phyloP scores from a whole-genome alignment of 2,329 filamentous ascomycete species.

The Apiospora aurea region DNA sequence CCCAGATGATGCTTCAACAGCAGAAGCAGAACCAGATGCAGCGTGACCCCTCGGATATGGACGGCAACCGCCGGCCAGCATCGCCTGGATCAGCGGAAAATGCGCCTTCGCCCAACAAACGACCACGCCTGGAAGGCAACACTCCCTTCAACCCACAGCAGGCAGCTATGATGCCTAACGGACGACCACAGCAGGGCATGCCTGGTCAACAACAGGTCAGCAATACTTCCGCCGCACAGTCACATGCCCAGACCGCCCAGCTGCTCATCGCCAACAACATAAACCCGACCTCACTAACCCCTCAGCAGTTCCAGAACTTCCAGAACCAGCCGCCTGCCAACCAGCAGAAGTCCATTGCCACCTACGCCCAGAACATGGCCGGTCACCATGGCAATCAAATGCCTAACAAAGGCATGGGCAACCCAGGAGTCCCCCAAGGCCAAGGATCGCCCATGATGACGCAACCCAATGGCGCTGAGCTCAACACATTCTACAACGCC shows the following conservation, averaged over 20 bases:
- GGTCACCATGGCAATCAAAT: conserved; percentile 84
- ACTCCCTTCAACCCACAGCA: conserved; percentile 76
- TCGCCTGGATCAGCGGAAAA: conserved; percentile 87
- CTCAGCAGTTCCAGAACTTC: conserved; percentile 76
- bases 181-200: conserved; percentile 73
- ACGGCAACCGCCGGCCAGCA: conserved; percentile 80
- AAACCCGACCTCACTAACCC: conserved; percentile 75
- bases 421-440: conserved; percentile 41
- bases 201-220: conserved; percentile 75
- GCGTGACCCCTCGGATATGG: conserved; percentile 85
- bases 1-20: conserved; percentile 69
- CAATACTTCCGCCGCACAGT: conserved; percentile 43
- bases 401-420: conserved; percentile 34
- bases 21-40: conserved; percentile 82
- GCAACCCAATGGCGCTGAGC: conserved; percentile 67
- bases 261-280: conserved; percentile 75
- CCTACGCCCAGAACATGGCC: conserved; percentile 85
- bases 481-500: conserved; percentile 69
- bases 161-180: conserved; percentile 75
- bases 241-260: conserved; percentile 55
- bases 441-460: conserved; percentile 86
- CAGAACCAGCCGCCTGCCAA: conserved; percentile 62
- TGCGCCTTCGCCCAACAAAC: conserved; percentile 90
- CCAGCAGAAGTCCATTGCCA: conserved; percentile 85
- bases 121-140: conserved; percentile 80